These are phyloP conservation scores for Colletotrichum karsti DNA, from an alignment of 2,329 filamentous ascomycete genomes.

Conservation along the genomic window DNA sequence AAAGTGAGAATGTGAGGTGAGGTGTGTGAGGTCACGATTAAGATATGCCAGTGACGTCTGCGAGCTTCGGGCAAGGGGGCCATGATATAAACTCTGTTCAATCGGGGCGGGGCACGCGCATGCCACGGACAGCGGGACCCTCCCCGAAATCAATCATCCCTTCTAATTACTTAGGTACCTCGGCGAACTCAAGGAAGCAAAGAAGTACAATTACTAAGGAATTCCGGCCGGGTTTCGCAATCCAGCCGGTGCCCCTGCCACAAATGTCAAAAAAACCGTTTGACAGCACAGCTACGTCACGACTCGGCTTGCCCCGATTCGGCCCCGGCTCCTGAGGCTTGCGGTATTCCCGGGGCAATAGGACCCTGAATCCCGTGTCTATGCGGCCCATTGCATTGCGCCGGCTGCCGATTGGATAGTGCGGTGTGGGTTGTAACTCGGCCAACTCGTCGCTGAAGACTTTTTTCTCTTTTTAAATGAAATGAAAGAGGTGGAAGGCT, in stretches of 20 bases:
- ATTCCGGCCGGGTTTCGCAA: rapidly evolving
- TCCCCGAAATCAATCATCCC: neutral
- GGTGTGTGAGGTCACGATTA: neutral
- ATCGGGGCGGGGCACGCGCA: neutral
- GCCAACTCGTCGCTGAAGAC: neutral
- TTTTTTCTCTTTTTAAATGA: neutral
- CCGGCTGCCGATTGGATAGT: neutral
- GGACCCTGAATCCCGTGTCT: neutral
- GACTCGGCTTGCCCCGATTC: constrained; percentile 5
- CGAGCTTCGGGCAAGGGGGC: neutral
- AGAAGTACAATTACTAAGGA: neutral
- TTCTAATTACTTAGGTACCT: neutral
- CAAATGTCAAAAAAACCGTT: too few relatives aligned
- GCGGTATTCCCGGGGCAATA: neutral
- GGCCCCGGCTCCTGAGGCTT: neutral
- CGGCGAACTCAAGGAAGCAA: neutral
- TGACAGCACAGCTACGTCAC: neutral
- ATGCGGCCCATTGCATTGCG: neutral
- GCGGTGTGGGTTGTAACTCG: neutral
- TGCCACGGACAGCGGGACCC: constrained; percentile 1
- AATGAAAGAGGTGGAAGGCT: too few relatives aligned
- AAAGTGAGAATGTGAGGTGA: neutral
- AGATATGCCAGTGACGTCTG: neutral
- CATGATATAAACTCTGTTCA: constrained; percentile 15
- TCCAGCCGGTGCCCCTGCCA: neutral